Evolutionary conservation across 1,284 basidiomycete species (phyloP), one percentile per base, ranked within the genome.

Genomic region (Schizophyllum commune): DNA sequence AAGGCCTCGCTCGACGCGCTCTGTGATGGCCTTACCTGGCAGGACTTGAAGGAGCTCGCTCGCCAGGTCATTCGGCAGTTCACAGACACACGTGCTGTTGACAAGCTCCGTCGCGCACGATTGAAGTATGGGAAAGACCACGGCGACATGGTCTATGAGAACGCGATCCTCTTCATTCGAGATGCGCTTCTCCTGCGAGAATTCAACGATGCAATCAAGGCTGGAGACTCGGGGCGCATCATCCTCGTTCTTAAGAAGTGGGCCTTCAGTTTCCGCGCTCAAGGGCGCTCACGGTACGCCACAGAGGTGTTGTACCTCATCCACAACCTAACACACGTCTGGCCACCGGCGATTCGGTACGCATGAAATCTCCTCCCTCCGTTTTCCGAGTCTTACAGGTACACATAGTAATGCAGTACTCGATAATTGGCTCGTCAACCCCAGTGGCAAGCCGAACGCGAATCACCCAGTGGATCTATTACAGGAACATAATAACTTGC

Each of bases 401-500:
- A n/a, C n/a, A n/a, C n/a, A n/a, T 32, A 75, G 74, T 0, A 52
- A 69, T 4, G 65, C 74, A 27, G 67, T 77, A 0, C 57, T 77
- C 2, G 70, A 76, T 13, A 77, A 77, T 58, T 77, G 75, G 75
- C 68, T 77, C 0, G 60, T 77, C 1, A 77, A 77, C 61, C 70
- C 72, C 0, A 73, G 73, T 0, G 75, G 77, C 0, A 66, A 69
- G 4, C 60, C 61, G 1, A 69, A 74, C 34, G 56, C 62, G 0
- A 77, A 65, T 57, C 65, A 75, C 0, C 69, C 72, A 21, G 68
- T 75, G 2, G 77, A 79, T 57, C 67, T 79, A 0, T 56, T 79
- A 47, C 77, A 79, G 56, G 76, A 79, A 59, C 77, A 79, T 58
- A 53, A 74, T 56, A 78, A 75, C 58, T 75, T 67, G 56, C 76